phyloP scores from a whole-genome alignment of 148 eudicot genomes.

The Spergularia bocconei region DNA sequence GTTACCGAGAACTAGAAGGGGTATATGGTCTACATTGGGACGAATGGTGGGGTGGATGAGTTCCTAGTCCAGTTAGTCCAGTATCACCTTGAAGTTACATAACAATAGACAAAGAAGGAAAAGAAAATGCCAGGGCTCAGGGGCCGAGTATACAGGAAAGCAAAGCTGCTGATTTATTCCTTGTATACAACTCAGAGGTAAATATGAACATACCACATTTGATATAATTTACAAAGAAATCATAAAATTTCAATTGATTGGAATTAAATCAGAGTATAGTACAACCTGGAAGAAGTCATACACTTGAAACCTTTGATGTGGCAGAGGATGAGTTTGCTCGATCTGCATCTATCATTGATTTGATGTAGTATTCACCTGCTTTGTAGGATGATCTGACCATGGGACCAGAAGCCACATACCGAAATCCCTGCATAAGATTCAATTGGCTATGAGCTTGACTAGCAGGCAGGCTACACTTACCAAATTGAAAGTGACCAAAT shows the following conservation, averaged over 20 bases:
- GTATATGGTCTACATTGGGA: too few species aligned
- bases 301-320: conserved; percentile 5
- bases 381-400: conserved; percentile 92
- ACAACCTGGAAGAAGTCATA: conserved; percentile 29
- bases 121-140: neutral
- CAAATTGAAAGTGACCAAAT: neutral
- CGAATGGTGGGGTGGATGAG: too few species aligned
- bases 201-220: conserved; percentile 4
- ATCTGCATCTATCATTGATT: conserved; percentile 87
- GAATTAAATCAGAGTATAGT: conserved; percentile 6
- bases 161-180: conserved; percentile 11
- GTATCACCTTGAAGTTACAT: neutral
- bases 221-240: conserved; percentile 17
- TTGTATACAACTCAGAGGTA: conserved; percentile 3
- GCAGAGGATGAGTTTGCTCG: conserved; percentile 59
- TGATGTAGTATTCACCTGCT: conserved; percentile 89
- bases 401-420: conserved; percentile 93
- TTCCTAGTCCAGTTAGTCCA: neutral
- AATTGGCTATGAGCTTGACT: conserved; percentile 12
- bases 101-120: neutral
- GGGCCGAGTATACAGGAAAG: conserved; percentile 2
- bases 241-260: conserved; percentile 1
- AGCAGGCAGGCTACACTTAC: conserved; percentile 2
- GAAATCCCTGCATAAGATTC: conserved; percentile 64
- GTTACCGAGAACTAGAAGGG: too few species aligned